Evolutionary conservation across 257 asterid species (phyloP).

Genomic region (Forsythia suspensa): DNA sequence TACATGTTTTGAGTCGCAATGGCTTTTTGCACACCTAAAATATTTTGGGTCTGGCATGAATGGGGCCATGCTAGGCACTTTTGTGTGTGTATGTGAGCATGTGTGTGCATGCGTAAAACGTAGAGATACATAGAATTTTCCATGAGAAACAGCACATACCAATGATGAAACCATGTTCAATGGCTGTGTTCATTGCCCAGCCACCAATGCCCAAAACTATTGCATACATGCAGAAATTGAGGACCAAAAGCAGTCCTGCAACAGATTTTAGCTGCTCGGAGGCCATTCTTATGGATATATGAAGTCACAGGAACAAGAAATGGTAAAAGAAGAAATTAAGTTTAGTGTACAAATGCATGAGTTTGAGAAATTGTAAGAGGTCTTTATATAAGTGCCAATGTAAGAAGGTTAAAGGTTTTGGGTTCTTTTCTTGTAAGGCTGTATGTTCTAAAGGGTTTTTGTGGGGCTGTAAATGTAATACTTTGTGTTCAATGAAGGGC

Average conservation of each 20-base stretch:
- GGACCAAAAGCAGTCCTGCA: slow-evolving; percentile 66
- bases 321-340: not conserved
- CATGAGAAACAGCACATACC: slow-evolving; percentile 35
- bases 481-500: slow-evolving; percentile 59
- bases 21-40: not conserved
- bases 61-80: not conserved
- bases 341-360: slow-evolving; percentile 21
- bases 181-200: slow-evolving; percentile 81
- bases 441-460: slow-evolving; percentile 32
- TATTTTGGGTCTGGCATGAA: not conserved
- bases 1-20: not conserved
- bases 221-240: slow-evolving; percentile 87
- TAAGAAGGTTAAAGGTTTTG: no score
- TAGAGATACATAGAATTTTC: not conserved
- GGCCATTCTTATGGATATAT: slow-evolving; percentile 45
- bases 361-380: slow-evolving; percentile 17
- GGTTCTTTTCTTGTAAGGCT: slow-evolving; percentile 89
- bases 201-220: slow-evolving; percentile 70
- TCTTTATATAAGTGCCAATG: not conserved
- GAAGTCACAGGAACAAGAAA: not conserved
- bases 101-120: not conserved
- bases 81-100: not conserved
- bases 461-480: slow-evolving; percentile 56
- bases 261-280: slow-evolving; percentile 43
- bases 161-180: slow-evolving; percentile 72